phyloP scores from a whole-genome alignment of 176 grass and related monocot genomes.

The Microstegium vimineum region DNA sequence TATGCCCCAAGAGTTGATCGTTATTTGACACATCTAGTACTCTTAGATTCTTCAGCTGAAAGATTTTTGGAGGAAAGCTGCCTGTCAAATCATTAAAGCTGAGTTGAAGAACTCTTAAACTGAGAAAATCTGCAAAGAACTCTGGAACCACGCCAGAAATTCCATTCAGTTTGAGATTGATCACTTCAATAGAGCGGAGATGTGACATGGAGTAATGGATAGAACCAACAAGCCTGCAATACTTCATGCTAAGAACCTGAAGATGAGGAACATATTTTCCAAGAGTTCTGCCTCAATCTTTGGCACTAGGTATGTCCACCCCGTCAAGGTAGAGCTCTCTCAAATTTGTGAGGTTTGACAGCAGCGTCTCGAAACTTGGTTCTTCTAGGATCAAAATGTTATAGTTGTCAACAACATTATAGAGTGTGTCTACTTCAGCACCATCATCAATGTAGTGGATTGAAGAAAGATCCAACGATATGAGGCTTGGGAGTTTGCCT shows the following conservation, averaged over 20 bases:
- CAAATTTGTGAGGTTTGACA: slow-evolving; percentile 33
- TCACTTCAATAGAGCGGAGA: slow-evolving; percentile 5
- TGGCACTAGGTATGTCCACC: neutral
- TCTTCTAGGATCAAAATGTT: neutral
- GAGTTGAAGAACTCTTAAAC: slow-evolving; percentile 12
- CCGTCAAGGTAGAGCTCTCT: neutral
- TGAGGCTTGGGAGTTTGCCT: slow-evolving; percentile 33
- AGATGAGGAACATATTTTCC: slow-evolving; percentile 6
- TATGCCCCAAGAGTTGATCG: neutral
- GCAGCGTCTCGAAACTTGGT: neutral
- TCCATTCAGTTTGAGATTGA: neutral
- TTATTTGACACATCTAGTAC: slow-evolving; percentile 31
- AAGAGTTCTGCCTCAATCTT: neutral
- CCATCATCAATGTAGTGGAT: neutral
- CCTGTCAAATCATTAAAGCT: neutral
- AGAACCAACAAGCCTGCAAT: neutral
- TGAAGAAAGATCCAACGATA: slow-evolving; percentile 36
- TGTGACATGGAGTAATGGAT: neutral
- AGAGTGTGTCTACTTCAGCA: neutral
- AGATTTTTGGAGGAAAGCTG: slow-evolving; percentile 11
- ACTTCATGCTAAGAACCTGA: slow-evolving; percentile 20
- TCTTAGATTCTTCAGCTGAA: slow-evolving; percentile 15
- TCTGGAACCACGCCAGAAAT: neutral
- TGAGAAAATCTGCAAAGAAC: neutral
- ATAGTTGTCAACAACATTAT: neutral